Evolutionary conservation across 805 yeast genomes (phyloP), one percentile per base, ranked within the genome.

Genomic region (Kazachstania psychrophila): DNA sequence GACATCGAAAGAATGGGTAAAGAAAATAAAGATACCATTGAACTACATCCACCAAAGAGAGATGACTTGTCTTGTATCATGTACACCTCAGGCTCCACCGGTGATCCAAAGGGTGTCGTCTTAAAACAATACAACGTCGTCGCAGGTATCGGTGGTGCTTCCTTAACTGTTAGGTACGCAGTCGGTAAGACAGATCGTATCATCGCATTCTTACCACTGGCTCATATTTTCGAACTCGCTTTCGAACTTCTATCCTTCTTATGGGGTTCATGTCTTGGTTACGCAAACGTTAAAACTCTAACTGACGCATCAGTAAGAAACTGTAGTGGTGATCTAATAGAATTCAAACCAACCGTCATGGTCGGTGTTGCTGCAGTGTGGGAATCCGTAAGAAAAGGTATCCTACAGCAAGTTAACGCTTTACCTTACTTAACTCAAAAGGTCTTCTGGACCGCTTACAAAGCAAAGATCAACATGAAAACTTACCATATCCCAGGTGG

Each of bases 311-410:
- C 94, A 2, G 76, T 83, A 55, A 77, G 73, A 52, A 83, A 92
- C 65, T 87, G 95, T 67, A 65, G 73, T 39, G 89, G 96, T 53
- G 98, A 92, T 61, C 73, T 92, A 68, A 73, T 70, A 39, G 83
- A 81, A 54, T 83, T 87, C 64, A 71, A 77, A 60, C 98, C 98
- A 41, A 83, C 96, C 5, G 64, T 88, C 49, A 83, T 92, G 95
- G 96, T 87, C 46, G 98, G 96, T 62, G 98, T 92, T 39, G 96
- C 96, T 13, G 95, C 97, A 4, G 96, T 92, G 36, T 92, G 96
- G 95, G 98, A 92, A 68, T 72, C 81, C 26, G 85, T 92, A 43
- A 81, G 88, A 62, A 92, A 92, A 69, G 98, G 98, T 41, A 81
- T 92, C 41, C 43, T 85, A 40, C 73, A 73, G 38, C 87, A 88